These are phyloP conservation scores for Erodium moschatum DNA, from an alignment of 441 rosid species.

Conservation along the genomic window DNA sequence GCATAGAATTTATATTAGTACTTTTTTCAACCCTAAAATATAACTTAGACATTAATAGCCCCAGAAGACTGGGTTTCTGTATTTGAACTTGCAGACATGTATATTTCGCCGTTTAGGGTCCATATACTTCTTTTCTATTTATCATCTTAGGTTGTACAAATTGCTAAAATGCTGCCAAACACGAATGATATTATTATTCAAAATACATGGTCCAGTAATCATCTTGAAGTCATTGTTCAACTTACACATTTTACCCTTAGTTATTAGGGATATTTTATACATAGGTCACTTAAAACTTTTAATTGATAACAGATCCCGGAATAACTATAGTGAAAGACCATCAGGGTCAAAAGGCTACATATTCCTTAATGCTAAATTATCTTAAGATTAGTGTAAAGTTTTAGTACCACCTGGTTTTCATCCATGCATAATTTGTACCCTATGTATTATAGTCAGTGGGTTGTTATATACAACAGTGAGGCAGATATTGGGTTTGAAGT, in stretches of 20 bases:
- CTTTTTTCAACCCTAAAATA: too few species aligned
- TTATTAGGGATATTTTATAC: not conserved
- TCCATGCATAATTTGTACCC: not conserved
- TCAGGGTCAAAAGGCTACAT: not conserved
- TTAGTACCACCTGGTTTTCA: not conserved
- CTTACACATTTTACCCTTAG: not conserved
- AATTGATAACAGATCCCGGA: not conserved
- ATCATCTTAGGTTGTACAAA: too few species aligned
- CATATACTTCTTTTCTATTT: too few species aligned
- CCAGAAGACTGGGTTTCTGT: too few species aligned
- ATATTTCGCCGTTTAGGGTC: too few species aligned
- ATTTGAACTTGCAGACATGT: too few species aligned
- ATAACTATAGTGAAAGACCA: not conserved
- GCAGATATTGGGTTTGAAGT: constrained; percentile 1
- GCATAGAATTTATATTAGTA: too few species aligned
- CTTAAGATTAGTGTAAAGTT: not conserved
- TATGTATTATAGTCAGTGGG: not conserved
- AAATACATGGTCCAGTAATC: not conserved
- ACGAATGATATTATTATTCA: too few species aligned
- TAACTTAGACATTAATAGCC: too few species aligned
- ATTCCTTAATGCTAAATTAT: not conserved
- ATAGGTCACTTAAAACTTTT: not conserved
- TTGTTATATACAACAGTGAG: not conserved
- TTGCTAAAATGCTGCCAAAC: too few species aligned
- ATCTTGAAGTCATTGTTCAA: not conserved